phyloP scores from a whole-genome alignment of 495 filamentous ascomycete genomes.

The Aspergillus bertholletiae region DNA sequence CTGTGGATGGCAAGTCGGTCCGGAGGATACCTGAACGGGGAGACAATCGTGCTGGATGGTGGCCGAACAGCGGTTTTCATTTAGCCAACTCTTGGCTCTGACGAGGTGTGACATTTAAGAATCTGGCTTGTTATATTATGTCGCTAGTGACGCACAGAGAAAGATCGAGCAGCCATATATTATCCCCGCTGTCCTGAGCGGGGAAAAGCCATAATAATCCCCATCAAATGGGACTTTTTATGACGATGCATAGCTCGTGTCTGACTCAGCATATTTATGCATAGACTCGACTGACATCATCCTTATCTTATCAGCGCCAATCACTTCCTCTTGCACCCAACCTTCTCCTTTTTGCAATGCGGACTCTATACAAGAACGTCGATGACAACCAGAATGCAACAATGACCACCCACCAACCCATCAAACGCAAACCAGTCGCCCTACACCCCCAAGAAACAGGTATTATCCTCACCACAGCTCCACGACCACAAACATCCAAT shows the following conservation, averaged over 20 bases:
- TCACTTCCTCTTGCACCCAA: no score
- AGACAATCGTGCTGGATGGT: slow-evolving; percentile 54
- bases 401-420: neutral
- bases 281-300: neutral
- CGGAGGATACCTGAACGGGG: slow-evolving; percentile 57
- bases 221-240: no score
- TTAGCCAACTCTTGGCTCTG: no score
- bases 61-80: slow-evolving; percentile 40
- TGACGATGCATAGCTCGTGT: no score
- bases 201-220: no score
- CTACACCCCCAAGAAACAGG: neutral
- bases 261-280: neutral
- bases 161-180: no score
- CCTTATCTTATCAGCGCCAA: neutral
- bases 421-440: neutral
- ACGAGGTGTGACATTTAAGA: no score
- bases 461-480: neutral
- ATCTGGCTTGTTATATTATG: no score
- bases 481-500: no score
- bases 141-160: no score
- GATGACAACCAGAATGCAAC: neutral
- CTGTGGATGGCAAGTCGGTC: slow-evolving; percentile 60
- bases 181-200: no score
- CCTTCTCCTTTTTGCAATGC: neutral
- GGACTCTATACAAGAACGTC: no score